These are phyloP conservation scores for Metarhizium robertsii DNA, from an alignment of 2,329 filamentous ascomycete species.

Conservation along the genomic window DNA sequence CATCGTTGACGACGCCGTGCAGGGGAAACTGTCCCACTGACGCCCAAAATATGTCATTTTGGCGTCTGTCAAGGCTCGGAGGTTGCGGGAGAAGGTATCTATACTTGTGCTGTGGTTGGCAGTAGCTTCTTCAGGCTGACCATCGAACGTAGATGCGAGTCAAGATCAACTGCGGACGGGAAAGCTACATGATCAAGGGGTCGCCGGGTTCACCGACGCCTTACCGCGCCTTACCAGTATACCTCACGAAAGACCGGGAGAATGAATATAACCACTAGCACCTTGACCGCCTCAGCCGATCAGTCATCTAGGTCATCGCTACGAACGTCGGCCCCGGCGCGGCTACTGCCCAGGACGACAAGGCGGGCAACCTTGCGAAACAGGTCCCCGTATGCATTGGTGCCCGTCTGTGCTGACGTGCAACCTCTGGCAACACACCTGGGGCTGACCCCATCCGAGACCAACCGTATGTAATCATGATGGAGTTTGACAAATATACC, in stretches of 20 bases:
- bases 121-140: too few relatives aligned
- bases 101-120: too few relatives aligned
- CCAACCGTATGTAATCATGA: too few relatives aligned
- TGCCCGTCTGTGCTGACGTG: conserved; percentile 9
- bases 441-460: conserved; percentile 4
- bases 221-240: conserved; percentile 1
- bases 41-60: too few relatives aligned
- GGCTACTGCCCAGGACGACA: conserved; percentile 5
- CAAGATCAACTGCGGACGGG: not conserved
- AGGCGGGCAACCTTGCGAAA: conserved; percentile 5
- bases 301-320: conserved; percentile 3
- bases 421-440: conserved; percentile 8
- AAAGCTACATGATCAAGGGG: conserved; percentile 1
- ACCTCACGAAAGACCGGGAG: conserved; percentile 1
- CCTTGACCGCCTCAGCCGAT: conserved; percentile 4
- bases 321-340: conserved; percentile 4
- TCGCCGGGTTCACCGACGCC: not conserved
- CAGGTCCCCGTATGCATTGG: conserved; percentile 2
- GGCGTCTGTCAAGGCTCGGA: too few relatives aligned
- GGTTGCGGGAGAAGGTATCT: too few relatives aligned
- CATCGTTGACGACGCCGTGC: too few relatives aligned
- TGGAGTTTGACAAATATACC: conserved; percentile 5
- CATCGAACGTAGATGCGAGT: too few relatives aligned
- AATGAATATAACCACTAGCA: conserved; percentile 5
- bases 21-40: too few relatives aligned